Conservation (phyloP, 495 filamentous ascomycete species). For the Neurospora sp. region DNA sequence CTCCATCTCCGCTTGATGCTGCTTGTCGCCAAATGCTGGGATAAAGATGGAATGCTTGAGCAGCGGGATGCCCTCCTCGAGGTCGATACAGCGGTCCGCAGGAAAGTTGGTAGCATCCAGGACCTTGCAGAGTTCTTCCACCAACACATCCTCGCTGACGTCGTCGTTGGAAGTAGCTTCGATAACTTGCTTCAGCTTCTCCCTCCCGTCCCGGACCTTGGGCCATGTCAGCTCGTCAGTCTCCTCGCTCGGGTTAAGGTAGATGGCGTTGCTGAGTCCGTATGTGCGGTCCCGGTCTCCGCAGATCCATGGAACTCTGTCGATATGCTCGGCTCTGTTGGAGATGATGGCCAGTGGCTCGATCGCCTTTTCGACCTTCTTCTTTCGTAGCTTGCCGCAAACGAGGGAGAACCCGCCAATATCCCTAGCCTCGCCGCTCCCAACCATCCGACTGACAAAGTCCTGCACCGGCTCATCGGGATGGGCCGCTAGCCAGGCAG, state of each 20-base stretch:
- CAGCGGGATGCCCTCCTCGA: constrained; percentile 59
- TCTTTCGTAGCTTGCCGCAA: constrained; percentile 60
- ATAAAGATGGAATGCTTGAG: constrained; percentile 79
- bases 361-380: constrained; percentile 21
- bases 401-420: constrained; percentile 92
- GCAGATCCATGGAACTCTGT: constrained; percentile 61
- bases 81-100: constrained; percentile 41
- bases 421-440: constrained; percentile 52
- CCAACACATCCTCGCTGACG: constrained; percentile 51
- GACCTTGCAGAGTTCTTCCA: constrained; percentile 58
- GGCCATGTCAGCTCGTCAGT: constrained; percentile 48
- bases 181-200: constrained; percentile 33
- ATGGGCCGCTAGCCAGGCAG: constrained; percentile 61
- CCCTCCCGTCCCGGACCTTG: constrained; percentile 57
- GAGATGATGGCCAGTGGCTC: constrained; percentile 78
- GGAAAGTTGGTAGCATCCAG: constrained; percentile 69
- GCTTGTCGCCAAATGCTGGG: constrained; percentile 52
- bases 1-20: constrained; percentile 36
- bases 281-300: constrained; percentile 51
- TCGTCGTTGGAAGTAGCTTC: constrained; percentile 31
- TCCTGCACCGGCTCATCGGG: constrained; percentile 40
- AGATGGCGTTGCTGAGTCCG: constrained; percentile 80
- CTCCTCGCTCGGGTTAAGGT: constrained; percentile 42
- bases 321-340: constrained; percentile 62
- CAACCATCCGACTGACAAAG: constrained; percentile 63